phyloP scores from a whole-genome alignment of 306 rosid species.

The Bauhinia variegata region DNA sequence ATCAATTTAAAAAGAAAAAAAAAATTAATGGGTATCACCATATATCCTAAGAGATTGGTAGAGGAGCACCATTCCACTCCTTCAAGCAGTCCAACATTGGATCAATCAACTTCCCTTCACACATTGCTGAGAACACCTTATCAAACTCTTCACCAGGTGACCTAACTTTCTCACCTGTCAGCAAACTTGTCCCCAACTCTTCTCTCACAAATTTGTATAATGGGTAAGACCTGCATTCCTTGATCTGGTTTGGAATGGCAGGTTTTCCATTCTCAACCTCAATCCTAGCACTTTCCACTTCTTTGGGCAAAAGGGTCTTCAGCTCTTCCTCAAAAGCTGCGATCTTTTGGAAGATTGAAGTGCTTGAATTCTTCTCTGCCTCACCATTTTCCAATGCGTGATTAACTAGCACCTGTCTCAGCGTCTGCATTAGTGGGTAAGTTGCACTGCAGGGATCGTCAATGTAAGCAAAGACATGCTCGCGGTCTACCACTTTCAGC shows the following conservation, averaged over 20 bases:
- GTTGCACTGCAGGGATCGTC: conserved; percentile 82
- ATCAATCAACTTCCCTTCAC: no score
- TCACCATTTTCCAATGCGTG: conserved; percentile 77
- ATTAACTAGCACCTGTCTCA: conserved; percentile 79
- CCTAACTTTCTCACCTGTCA: conserved; percentile 74
- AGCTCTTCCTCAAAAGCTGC: conserved; percentile 77
- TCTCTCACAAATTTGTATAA: conserved; percentile 79
- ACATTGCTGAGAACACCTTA: conserved; percentile 74
- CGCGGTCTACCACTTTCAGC: conserved; percentile 74
- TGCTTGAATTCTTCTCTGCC: conserved; percentile 49
- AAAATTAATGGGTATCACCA: no score
- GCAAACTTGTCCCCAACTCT: conserved; percentile 58
- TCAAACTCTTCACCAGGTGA: conserved; percentile 94
- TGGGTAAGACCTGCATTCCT: conserved; percentile 84
- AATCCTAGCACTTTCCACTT: conserved; percentile 60
- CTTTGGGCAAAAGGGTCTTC: conserved; percentile 65
- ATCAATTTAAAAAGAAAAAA: no score
- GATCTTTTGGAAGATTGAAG: conserved; percentile 82
- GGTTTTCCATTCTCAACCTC: conserved; percentile 71
- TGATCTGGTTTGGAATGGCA: conserved; percentile 56
- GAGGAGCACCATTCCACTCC: no score
- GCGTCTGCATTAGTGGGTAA: conserved; percentile 77
- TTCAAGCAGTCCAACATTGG: no score
- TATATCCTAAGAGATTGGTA: no score
- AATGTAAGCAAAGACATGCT: conserved; percentile 64